These are phyloP conservation scores for Populus alba DNA, from an alignment of 345 rosid species.

Conservation along the genomic window DNA sequence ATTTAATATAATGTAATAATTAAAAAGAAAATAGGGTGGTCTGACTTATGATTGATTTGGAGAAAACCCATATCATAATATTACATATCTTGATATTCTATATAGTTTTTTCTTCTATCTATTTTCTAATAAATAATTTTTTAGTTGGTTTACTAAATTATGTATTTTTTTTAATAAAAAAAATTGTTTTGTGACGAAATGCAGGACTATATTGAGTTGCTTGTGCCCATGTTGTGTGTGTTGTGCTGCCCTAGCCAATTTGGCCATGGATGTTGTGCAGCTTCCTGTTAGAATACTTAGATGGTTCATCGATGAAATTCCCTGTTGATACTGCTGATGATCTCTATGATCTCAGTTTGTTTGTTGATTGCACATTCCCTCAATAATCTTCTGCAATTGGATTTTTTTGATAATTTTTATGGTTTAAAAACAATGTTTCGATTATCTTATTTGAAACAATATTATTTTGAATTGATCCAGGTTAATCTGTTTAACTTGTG, in stretches of 20 bases:
- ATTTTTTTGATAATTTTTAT: too few relatives aligned
- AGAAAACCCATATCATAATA: background rate
- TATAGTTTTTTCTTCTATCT: too few relatives aligned
- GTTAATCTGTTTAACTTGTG: too few relatives aligned
- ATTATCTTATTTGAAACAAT: too few relatives aligned
- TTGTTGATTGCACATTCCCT: background rate
- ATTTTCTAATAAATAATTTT: background rate
- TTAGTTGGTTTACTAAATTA: background rate
- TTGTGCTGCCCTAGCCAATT: conserved; percentile 60
- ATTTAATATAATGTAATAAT: background rate
- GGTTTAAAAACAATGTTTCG: too few relatives aligned
- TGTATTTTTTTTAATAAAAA: too few relatives aligned
- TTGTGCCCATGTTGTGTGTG: conserved; percentile 81
- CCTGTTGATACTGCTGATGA: conserved; percentile 39
- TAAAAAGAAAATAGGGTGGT: background rate
- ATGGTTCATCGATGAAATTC: conserved; percentile 74
- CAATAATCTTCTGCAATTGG: background rate
- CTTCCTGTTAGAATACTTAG: conserved; percentile 58
- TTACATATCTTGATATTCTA: too few relatives aligned
- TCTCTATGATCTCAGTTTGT: background rate
- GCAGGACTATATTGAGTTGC: conserved; percentile 73
- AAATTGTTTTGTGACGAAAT: background rate
- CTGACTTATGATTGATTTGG: background rate
- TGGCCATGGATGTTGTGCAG: conserved; percentile 60
- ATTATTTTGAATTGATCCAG: too few relatives aligned